phyloP scores from a whole-genome alignment of 768 basidiomycete species.

The Lepiota venenata region DNA sequence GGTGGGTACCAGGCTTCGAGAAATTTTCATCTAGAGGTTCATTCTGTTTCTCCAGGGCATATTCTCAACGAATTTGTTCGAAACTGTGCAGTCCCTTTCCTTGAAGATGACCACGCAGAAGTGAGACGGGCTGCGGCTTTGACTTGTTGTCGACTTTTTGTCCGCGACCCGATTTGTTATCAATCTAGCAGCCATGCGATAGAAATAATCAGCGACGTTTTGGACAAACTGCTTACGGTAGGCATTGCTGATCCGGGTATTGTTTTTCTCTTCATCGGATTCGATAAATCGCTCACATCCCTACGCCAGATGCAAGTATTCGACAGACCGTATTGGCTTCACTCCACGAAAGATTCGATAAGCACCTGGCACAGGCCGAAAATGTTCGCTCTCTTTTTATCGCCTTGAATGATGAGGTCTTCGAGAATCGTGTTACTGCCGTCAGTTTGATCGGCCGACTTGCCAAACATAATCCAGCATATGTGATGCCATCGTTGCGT shows the following conservation, averaged over 20 bases:
- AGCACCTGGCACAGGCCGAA: conserved; percentile 95
- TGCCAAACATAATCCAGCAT: conserved; percentile 94
- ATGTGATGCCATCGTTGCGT: conserved; percentile 95
- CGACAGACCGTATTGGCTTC: conserved; percentile 82
- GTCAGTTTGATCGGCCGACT: conserved; percentile 90
- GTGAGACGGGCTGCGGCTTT: conserved; percentile 87
- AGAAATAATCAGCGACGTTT: conserved; percentile 96
- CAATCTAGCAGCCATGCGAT: conserved; percentile 96
- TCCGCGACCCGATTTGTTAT: conserved; percentile 93
- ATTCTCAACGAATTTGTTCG: conserved; percentile 95
- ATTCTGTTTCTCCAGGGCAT: conserved; percentile 54
- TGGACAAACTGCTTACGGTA: conserved; percentile 92
- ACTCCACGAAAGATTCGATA: conserved; percentile 92
- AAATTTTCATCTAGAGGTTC: neutral
- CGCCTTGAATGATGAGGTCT: conserved; percentile 95
- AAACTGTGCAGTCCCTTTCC: conserved; percentile 84
- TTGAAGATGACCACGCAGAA: conserved; percentile 88
- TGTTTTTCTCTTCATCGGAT: conserved; percentile 6
- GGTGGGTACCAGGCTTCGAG: conserved; percentile 41
- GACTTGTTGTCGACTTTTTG: conserved; percentile 89
- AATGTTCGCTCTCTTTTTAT: conserved; percentile 98
- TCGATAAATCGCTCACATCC: conserved; percentile 8
- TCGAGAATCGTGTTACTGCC: conserved; percentile 90
- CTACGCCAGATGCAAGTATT: conserved; percentile 66
- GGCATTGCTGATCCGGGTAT: conserved; percentile 95